A percentile compares a stretch with the other conserved stretches of the same genome.
Evolutionary conservation across 805 yeast genomes (phyloP).

Genomic region (Vanderwaltozyma yarrowii): DNA sequence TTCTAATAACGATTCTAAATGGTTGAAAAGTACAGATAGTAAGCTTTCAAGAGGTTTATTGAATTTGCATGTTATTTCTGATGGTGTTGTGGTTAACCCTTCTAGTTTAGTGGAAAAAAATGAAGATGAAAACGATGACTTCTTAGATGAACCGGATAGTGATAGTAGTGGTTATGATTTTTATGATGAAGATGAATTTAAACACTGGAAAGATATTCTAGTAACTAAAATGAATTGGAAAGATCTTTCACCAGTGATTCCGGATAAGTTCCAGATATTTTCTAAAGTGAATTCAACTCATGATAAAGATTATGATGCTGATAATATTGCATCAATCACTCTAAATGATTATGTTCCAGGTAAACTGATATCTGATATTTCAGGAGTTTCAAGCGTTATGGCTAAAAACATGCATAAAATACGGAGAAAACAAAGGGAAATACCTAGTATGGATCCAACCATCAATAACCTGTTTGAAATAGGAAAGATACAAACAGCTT

Average conservation of each 20-base stretch:
- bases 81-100: not conserved
- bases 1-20: constrained; percentile 1
- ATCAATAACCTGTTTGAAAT: constrained; percentile 9
- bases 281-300: constrained; percentile 8
- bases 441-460: constrained; percentile 15
- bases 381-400: not conserved
- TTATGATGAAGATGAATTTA: constrained; percentile 5
- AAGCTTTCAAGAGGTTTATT: not conserved
- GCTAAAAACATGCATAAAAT: not conserved
- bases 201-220: constrained; percentile 9
- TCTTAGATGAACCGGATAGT: not conserved
- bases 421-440: not conserved
- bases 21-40: constrained; percentile 8
- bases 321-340: constrained; percentile 6
- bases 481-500: constrained; percentile 17
- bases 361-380: constrained; percentile 7
- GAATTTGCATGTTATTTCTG: constrained; percentile 1
- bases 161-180: constrained; percentile 4
- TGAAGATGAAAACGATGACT: constrained; percentile 6
- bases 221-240: constrained; percentile 13
- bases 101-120: not conserved
- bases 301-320: constrained; percentile 11
- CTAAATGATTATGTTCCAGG: constrained; percentile 17
- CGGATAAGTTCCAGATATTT: constrained; percentile 12
- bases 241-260: constrained; percentile 10